Base-by-base conservation (phyloP, 2,329 filamentous ascomycete genomes). In the Sclerotinia spermophila region DNA sequence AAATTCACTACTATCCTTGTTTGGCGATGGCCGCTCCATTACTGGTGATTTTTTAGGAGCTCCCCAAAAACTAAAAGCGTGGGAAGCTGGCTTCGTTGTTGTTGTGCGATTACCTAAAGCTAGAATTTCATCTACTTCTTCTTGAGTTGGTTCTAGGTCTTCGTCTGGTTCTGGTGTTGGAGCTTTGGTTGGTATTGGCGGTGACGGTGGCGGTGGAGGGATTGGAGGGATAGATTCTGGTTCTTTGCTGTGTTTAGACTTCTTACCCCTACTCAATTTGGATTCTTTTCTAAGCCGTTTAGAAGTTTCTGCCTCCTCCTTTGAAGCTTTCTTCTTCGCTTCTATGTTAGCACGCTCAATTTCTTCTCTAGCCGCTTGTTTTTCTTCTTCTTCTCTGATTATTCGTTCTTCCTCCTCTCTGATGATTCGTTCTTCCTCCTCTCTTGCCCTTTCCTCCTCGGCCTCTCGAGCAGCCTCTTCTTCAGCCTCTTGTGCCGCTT, bases 41-140 rank as follows among this genome's bases (percentile, higher is more conserved):
- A 65, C 55, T 65, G 60, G 59, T 40, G 71, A 71, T 73, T 84
- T 86, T 77, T 84, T 86, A 71, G 81, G 78, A 62, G 82, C 81
- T 71, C 86, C 85, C 87, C 86, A 89, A 81, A 88, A 88, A 75
- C 83, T 83, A 78, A 88, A 89, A 0, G 84, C 74, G 53, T 75
- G 74, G 11, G 73, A 55, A 6, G 59, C 48, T 45, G 65, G 65
- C 38, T 69, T 69, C 66, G 48, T 17, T n/a, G 48, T 53, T 27
- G n/a, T 53, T 53, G 51, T 13, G 38, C 40, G 61, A 35, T 44
- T 56, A 45, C 62, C 68, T 48, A 66, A 40, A 24, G 62, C 62
- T 38, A 69, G 60, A 48, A 69, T 53, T 56, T 48, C 72, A 15
- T 74, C 79, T 40, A 80, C 78, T 75, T 81, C 77, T 68, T 82